phyloP scores from a whole-genome alignment of 441 rosid species.

The Populus hybrid region DNA sequence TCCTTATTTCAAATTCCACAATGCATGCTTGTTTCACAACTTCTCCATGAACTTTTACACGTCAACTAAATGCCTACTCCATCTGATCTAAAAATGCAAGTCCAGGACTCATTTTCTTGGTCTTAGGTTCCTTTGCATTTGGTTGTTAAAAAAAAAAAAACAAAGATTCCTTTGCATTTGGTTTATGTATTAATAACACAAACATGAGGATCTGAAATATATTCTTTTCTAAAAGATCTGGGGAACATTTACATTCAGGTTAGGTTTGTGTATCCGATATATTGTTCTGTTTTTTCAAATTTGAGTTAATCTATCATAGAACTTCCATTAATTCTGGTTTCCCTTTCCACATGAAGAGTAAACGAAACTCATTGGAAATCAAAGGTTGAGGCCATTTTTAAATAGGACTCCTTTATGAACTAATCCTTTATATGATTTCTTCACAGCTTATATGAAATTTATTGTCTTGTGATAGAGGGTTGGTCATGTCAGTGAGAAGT shows the following conservation, averaged over 20 bases:
- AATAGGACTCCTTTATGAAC: background rate
- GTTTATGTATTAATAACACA: background rate
- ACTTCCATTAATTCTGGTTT: background rate
- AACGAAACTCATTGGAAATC: background rate
- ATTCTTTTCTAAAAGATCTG: background rate
- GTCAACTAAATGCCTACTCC: background rate
- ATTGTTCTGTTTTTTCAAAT: background rate
- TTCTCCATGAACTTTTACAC: background rate
- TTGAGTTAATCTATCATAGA: background rate
- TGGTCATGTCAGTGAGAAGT: conserved; percentile 65
- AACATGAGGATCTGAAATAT: background rate
- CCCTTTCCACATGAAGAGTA: background rate
- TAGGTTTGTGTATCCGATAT: background rate
- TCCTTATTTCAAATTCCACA: background rate
- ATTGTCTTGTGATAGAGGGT: conserved; percentile 34
- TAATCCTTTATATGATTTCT: background rate
- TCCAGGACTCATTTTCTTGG: background rate
- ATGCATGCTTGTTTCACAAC: background rate
- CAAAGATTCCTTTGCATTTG: background rate
- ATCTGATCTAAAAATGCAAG: background rate
- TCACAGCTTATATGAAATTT: conserved; percentile 8
- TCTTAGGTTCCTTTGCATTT: background rate
- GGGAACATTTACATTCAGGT: background rate
- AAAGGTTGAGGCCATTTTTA: background rate
- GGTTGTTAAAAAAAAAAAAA: background rate